Evolutionary conservation across 768 basidiomycete genomes (phyloP).

Genomic region (Baorangia bicolor): DNA sequence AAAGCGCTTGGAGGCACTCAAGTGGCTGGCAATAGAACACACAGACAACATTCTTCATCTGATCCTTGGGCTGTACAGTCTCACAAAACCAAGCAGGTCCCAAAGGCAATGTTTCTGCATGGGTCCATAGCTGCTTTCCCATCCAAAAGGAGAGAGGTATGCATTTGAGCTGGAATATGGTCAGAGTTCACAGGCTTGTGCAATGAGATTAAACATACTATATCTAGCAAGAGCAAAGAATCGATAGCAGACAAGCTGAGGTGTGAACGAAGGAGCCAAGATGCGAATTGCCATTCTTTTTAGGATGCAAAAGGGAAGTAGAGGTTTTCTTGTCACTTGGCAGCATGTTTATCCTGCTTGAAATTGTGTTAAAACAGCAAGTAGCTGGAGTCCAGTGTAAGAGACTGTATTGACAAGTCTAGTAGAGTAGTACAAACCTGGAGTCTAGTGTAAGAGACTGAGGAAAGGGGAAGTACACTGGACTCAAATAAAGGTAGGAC

Average conservation of each 20-base stretch:
- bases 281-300: neutral
- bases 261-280: neutral
- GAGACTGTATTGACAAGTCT: neutral
- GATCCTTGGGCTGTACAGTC: neutral
- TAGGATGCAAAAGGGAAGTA: neutral
- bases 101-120: neutral
- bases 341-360: conserved; percentile 22
- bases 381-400: too few species aligned
- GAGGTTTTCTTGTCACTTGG: conserved; percentile 16
- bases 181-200: too few species aligned
- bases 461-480: too few species aligned
- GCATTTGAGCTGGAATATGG: neutral
- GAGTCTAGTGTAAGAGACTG: too few species aligned
- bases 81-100: neutral
- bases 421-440: too few species aligned
- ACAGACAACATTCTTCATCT: neutral
- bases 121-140: neutral
- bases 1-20: neutral
- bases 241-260: neutral
- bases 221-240: neutral
- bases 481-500: too few species aligned
- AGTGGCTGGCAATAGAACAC: neutral
- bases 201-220: too few species aligned
- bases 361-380: conserved; percentile 29
- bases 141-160: neutral